Evolutionary conservation across 257 asterid genomes (phyloP).

Genomic region (Petrea volubilis): DNA sequence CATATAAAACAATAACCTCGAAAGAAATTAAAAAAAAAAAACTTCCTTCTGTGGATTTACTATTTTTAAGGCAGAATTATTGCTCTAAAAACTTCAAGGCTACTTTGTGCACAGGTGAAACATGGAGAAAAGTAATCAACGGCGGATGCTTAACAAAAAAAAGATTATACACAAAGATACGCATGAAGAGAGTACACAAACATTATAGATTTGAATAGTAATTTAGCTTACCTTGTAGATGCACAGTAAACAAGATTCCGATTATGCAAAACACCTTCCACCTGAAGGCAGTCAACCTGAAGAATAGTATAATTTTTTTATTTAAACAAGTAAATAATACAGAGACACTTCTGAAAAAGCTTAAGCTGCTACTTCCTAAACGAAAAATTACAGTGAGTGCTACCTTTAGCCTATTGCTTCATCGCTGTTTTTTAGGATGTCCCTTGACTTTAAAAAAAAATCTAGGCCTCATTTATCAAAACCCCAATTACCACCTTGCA

Average conservation of each 20-base stretch:
- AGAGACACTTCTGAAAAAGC: slow-evolving; percentile 3
- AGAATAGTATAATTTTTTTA: slow-evolving; percentile 15
- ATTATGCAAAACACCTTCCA: slow-evolving; percentile 91
- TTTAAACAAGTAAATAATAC: slow-evolving; percentile 8
- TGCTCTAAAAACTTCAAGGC: neutral
- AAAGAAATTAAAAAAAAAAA: neutral
- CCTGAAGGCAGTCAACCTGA: slow-evolving; percentile 97
- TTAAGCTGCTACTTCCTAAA: slow-evolving; percentile 17
- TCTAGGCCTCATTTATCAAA: neutral
- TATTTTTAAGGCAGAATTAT: neutral
- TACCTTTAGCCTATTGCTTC: neutral
- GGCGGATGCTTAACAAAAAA: too few species aligned
- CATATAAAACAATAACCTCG: neutral
- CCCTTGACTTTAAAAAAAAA: neutral
- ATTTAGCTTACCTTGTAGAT: slow-evolving; percentile 75
- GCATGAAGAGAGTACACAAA: neutral
- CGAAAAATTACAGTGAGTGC: slow-evolving; percentile 9
- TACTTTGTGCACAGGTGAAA: neutral
- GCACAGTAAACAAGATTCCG: slow-evolving; percentile 96
- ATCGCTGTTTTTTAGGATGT: neutral
- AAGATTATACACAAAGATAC: too few species aligned
- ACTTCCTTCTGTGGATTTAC: neutral
- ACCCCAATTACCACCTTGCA: neutral
- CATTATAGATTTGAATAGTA: neutral
- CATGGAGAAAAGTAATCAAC: too few species aligned